phyloP scores from a whole-genome alignment of 257 asterid genomes.

The Jacaranda copaia region DNA sequence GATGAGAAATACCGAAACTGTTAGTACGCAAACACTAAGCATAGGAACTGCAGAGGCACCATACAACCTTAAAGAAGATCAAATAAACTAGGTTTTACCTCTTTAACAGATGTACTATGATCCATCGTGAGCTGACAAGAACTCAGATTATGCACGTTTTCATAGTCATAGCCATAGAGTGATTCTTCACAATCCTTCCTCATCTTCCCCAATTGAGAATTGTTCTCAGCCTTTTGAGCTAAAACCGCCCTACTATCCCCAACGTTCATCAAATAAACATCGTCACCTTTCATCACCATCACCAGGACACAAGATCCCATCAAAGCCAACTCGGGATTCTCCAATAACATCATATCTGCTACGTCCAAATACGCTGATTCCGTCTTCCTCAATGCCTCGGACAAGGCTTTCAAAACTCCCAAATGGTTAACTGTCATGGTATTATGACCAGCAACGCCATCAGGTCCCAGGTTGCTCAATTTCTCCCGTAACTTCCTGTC shows the following conservation, averaged over 20 bases:
- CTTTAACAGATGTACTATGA: conserved; percentile 81
- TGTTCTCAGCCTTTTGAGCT: conserved; percentile 60
- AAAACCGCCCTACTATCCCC: conserved; percentile 94
- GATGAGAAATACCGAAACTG: background rate
- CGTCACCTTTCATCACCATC: conserved; percentile 93
- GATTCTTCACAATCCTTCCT: conserved; percentile 57
- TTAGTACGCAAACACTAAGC: conserved; percentile 27
- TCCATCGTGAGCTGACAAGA: conserved; percentile 85
- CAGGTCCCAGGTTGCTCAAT: conserved; percentile 46
- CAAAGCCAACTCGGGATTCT: conserved; percentile 94
- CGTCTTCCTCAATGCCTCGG: conserved; percentile 83
- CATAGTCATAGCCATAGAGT: conserved; percentile 67
- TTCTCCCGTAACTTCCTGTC: conserved; percentile 53
- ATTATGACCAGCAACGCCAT: conserved; percentile 37
- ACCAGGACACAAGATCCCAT: conserved; percentile 97
- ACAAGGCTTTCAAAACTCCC: conserved; percentile 77
- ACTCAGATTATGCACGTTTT: conserved; percentile 54
- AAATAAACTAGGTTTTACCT: conserved; percentile 51
- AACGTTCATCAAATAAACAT: conserved; percentile 88
- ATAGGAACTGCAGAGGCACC: background rate
- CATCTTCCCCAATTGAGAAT: conserved; percentile 41
- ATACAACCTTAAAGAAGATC: background rate
- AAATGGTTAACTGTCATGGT: conserved; percentile 50
- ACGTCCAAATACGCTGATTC: conserved; percentile 83
- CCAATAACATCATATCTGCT: conserved; percentile 76